Base-by-base conservation (phyloP, 495 filamentous ascomycete species). In the Lepraria neglecta region DNA sequence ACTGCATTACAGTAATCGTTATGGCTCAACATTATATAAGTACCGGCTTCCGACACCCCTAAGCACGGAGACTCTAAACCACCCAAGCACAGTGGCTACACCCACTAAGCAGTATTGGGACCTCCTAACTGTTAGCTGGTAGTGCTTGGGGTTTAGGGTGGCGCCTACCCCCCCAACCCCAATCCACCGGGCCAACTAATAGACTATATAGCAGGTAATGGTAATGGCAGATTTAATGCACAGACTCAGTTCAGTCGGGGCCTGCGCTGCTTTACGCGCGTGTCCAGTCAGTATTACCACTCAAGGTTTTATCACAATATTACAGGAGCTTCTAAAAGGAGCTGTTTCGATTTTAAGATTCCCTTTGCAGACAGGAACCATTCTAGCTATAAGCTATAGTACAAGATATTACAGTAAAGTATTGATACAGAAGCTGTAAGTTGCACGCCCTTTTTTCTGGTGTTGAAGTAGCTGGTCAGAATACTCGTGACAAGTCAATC, bases 401-500 rank as follows among this genome's bases (percentile, higher is more conserved):
- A 45, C 43, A 45, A 45, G 43, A 45, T 45, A 45, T 42, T 45
- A 4, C 43, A 6, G 44, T 46, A 46, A 19, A 2, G 44, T 46
- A 46, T 19, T 46, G 44, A 14, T 46, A 46, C 12, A 46, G 15
- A 14, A 46, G 44, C 44, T 46, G 44, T 19, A 46, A 46, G 44
- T 46, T 9, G 44, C 12, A 46, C 12, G 15, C 44, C 17, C 10
- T 46, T 14, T 14, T 45, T 45, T 45, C 43, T 45, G 43, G 43
- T 45, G 12, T 45, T 46, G 44, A 46, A 46, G 44, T 46, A 46
- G 44, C 44, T 46, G 44, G 19, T 46, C 44, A n/a, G 44, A 46
- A 46, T 46, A 46, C 15, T 46, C 44, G n/a, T 14, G 44, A 46
- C 15, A 46, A 46, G 44, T 46, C 44, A 46, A 30, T 6, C 10